phyloP scores from a whole-genome alignment of 116 monocot species.

The Posidonia oceanica region DNA sequence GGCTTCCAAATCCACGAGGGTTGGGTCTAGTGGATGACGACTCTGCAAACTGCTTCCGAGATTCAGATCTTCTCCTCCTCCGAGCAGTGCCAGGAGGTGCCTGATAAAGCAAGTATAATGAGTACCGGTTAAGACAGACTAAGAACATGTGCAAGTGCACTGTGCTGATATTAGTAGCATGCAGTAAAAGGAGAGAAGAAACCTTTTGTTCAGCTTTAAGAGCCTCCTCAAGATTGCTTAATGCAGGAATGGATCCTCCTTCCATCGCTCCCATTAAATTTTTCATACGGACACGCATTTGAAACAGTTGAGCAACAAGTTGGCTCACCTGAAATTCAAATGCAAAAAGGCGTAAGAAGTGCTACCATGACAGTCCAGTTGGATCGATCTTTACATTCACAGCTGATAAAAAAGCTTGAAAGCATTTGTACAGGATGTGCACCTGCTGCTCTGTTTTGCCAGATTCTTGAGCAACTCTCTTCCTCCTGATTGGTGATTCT shows the following conservation, averaged over 20 bases:
- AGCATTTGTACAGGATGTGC: neutral
- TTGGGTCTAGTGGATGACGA: constrained; percentile 34
- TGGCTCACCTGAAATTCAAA: constrained; percentile 63
- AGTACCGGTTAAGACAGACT: too few relatives aligned
- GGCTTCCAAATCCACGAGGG: constrained; percentile 55
- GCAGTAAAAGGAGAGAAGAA: neutral
- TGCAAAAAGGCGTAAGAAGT: neutral
- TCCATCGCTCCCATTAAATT: constrained; percentile 84
- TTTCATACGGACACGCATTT: constrained; percentile 95
- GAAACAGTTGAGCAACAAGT: constrained; percentile 91
- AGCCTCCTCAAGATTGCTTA: constrained; percentile 76
- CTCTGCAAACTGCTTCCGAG: constrained; percentile 47
- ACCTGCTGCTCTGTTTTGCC: constrained; percentile 90
- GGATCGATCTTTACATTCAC: too few relatives aligned
- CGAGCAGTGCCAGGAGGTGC: constrained; percentile 86
- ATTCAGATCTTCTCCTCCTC: constrained; percentile 59
- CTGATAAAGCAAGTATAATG: constrained; percentile 12
- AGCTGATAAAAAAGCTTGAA: too few relatives aligned
- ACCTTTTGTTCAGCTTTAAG: constrained; percentile 83
- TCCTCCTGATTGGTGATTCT: constrained; percentile 66
- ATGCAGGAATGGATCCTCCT: constrained; percentile 66
- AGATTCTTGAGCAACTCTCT: constrained; percentile 73
- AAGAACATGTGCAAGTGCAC: neutral
- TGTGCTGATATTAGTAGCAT: neutral
- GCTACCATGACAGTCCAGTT: neutral